These are phyloP conservation scores for Trypanosoma mega DNA, from an alignment of 208 protist genomes.

Conservation along the genomic window DNA sequence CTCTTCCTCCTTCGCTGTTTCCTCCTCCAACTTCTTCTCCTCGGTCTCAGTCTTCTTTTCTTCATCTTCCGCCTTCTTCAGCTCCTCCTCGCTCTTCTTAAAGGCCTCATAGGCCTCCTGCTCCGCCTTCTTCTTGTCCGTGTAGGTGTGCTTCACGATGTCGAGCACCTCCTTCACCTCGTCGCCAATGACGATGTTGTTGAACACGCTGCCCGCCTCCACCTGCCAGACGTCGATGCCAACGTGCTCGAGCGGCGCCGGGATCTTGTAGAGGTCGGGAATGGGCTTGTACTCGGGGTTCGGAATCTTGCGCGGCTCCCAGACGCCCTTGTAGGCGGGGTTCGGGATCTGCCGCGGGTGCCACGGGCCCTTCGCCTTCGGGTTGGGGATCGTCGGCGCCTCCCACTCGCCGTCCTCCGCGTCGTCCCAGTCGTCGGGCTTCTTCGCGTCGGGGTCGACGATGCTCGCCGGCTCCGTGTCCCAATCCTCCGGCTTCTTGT, in stretches of 20 bases:
- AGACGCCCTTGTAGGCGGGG: constrained; percentile 94
- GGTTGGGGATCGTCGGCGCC: constrained; percentile 84
- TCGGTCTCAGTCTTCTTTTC: constrained; percentile 4
- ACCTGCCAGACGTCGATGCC: constrained; percentile 97
- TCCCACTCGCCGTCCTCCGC: constrained; percentile 88
- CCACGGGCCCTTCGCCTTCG: constrained; percentile 90
- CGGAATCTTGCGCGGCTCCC: constrained; percentile 80
- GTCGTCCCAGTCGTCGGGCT: constrained; percentile 93
- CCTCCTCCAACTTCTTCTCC: constrained; percentile 6
- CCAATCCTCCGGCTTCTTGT: constrained; percentile 93
- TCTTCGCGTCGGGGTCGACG: constrained; percentile 85
- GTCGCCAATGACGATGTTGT: constrained; percentile 95
- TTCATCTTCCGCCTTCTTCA: too few relatives aligned
- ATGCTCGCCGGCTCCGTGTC: constrained; percentile 77
- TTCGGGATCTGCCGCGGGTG: constrained; percentile 84
- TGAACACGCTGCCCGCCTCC: constrained; percentile 94
- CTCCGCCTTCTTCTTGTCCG: constrained; percentile 29
- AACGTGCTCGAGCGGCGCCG: constrained; percentile 69
- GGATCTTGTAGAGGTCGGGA: constrained; percentile 63
- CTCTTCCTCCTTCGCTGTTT: constrained; percentile 8
- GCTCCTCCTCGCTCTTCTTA: constrained; percentile 4
- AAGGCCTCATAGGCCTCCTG: constrained; percentile 14
- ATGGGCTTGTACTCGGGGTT: constrained; percentile 92
- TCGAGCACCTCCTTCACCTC: constrained; percentile 79
- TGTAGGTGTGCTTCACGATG: constrained; percentile 30